These are phyloP conservation scores for Paecilomyces formosus DNA, from an alignment of 2,329 filamentous ascomycete species.

Conservation along the genomic window DNA sequence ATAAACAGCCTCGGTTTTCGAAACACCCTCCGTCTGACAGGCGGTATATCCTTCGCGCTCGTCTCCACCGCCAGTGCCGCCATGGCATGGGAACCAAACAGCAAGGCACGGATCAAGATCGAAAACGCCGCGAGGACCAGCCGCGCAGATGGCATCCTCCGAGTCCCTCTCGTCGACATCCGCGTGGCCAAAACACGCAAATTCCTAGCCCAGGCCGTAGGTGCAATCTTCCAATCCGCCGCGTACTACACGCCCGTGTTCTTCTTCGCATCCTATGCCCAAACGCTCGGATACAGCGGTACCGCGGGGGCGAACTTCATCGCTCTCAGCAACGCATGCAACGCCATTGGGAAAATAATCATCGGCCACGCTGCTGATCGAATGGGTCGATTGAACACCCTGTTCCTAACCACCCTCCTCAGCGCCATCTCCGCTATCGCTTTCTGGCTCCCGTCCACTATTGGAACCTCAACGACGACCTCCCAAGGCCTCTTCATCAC, in stretches of 20 bases:
- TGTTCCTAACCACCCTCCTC: conserved; percentile 26
- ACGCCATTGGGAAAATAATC: conserved; percentile 30
- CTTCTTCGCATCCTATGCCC: conserved; percentile 34
- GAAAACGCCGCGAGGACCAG: conserved; percentile 10
- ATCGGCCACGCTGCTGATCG: conserved; percentile 34
- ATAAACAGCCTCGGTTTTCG: conserved; percentile 29
- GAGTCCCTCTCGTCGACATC: conserved; percentile 20
- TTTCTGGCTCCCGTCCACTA: conserved; percentile 18
- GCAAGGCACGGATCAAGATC: conserved; percentile 12
- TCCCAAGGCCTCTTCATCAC: conserved; percentile 23
- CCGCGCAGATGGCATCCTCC: conserved; percentile 11
- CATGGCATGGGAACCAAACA: conserved; percentile 23
- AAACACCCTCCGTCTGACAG: conserved; percentile 27
- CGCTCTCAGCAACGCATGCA: conserved; percentile 35
- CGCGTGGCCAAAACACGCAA: conserved; percentile 17
- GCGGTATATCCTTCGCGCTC: conserved; percentile 18
- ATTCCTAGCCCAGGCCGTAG: conserved; percentile 31
- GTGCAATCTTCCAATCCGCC: conserved; percentile 30
- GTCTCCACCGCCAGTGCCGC: conserved; percentile 18
- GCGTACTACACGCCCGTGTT: conserved; percentile 35
- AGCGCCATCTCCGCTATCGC: conserved; percentile 21
- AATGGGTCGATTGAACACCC: conserved; percentile 32
- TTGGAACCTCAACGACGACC: conserved; percentile 6
- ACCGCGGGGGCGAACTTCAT: conserved; percentile 33
- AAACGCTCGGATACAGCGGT: conserved; percentile 30